Evolutionary conservation across 768 basidiomycete species (phyloP), one percentile per base, ranked within the genome.

Genomic region (Lactarius indigo): DNA sequence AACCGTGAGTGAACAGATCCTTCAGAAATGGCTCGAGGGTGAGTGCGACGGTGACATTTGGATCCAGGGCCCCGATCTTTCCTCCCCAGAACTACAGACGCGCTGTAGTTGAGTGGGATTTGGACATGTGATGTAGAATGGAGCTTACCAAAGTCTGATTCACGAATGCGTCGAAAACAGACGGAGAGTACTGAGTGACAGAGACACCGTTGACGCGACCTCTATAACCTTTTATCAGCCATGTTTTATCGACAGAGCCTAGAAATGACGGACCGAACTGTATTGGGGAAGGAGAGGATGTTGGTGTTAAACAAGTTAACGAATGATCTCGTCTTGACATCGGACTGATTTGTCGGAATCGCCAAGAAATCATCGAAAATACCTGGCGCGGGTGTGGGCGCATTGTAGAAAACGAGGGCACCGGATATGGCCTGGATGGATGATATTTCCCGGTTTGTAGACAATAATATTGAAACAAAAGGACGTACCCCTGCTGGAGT

Each of bases 361-460:
- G 58, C 68, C 20, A 71, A 44, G 35, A 71, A 65, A 18, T 68
- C 65, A 18, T 71, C 63, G 41, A 72, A 72, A 30, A 67, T 57
- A 3, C 70, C 70, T 0, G 2, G 30, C 3, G 44, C 44, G 8
- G 44, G 44, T 10, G n/a, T 47, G n/a, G 44, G 44, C 1, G 44
- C 44, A n/a, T 47, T 47, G 10, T 47, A 47, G 20, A 47, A 47
- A 9, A 47, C 7, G 44, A n/a, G 7, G 9, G 44, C n/a, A 47
- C 0, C n/a, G 7, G 20, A n/a, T 47, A n/a, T 10, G 44, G 9
- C n/a, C 44, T 47, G 23, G 44, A n/a, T 9, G 4, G 10, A 47
- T 12, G 8, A 35, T 47, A 18, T 20, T 44, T 47, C 42, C 9
- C 9, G 20, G 18, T n/a, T 8, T 20, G 44, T n/a, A 52, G 56